Percentiles rank a stretch among this genome's conserved stretches.
phyloP scores from a whole-genome alignment of 495 filamentous ascomycete species.

The Neurospora hispaniola region DNA sequence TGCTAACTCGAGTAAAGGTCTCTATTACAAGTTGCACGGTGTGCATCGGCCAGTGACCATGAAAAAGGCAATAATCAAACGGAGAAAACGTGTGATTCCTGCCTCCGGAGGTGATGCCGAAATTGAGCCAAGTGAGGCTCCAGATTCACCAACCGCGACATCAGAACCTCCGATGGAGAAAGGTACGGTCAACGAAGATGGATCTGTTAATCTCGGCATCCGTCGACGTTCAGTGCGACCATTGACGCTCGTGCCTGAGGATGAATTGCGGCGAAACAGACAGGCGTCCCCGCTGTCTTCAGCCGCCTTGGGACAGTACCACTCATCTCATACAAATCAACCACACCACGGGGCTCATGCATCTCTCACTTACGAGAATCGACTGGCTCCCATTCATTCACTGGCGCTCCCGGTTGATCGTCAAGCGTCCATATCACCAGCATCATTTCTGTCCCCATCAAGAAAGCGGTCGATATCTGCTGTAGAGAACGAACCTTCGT shows the following conservation, averaged over 20 bases:
- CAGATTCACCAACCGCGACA: conserved; percentile 31
- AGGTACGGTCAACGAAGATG: conserved; percentile 42
- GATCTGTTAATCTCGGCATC: conserved; percentile 50
- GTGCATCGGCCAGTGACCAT: conserved; percentile 86
- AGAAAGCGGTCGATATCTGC: conserved; percentile 60
- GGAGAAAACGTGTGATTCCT: conserved; percentile 90
- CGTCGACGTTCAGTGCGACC: conserved; percentile 34
- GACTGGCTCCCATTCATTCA: conserved; percentile 41
- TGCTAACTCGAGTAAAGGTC: conserved; percentile 41
- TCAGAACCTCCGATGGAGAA: conserved; percentile 30
- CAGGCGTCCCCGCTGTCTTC: conserved; percentile 26
- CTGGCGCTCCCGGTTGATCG: conserved; percentile 30
- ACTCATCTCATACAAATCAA: conserved; percentile 24
- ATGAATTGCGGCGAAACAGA: conserved; percentile 23
- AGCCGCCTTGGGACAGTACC: conserved; percentile 35
- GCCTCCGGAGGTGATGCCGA: conserved; percentile 42
- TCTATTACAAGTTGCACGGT: conserved; percentile 97
- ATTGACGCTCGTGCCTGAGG: conserved; percentile 38
- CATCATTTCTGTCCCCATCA: conserved; percentile 40
- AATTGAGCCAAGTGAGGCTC: conserved; percentile 32
- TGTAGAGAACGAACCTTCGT: conserved; percentile 33
- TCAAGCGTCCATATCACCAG: conserved; percentile 40
- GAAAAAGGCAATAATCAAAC: conserved; percentile 96
- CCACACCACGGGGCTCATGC: conserved; percentile 25
- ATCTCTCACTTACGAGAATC: conserved; percentile 43